A percentile compares a stretch with the other conserved stretches of the same genome.
Evolutionary conservation across 345 rosid genomes (phyloP).

Genomic region (Psidium friedrichsthalianum): DNA sequence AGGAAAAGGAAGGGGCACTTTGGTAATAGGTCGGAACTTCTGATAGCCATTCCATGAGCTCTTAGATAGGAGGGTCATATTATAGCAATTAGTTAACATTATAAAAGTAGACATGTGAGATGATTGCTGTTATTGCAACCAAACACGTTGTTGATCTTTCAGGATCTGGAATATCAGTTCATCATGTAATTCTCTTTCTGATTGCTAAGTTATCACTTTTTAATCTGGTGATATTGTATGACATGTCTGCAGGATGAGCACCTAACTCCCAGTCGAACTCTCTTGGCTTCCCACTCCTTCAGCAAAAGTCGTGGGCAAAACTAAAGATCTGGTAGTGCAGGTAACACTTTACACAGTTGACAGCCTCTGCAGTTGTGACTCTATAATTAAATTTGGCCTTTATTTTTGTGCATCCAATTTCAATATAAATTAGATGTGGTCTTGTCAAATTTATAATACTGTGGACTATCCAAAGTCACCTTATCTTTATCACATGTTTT

Average conservation of each 20-base stretch:
- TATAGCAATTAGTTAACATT: neutral
- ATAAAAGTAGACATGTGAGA: neutral
- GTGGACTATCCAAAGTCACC: neutral
- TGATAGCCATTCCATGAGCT: neutral
- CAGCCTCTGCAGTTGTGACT: neutral
- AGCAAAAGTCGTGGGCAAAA: conserved; percentile 60
- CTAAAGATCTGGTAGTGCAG: conserved; percentile 3
- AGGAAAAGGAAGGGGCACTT: neutral
- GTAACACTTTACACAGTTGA: neutral
- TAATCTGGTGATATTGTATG: neutral
- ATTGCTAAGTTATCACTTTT: neutral
- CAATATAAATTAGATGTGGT: neutral
- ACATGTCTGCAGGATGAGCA: conserved; percentile 56
- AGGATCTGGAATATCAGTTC: neutral
- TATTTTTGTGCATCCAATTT: neutral
- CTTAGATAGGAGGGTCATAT: neutral
- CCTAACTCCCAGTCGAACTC: conserved; percentile 54
- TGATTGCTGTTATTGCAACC: neutral
- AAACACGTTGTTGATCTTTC: neutral
- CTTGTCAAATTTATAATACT: neutral
- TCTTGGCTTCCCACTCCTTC: conserved; percentile 48
- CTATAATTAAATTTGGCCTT: neutral
- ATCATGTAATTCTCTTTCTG: neutral
- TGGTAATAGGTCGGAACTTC: neutral
- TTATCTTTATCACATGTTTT: neutral